phyloP scores from a whole-genome alignment of 306 rosid species.

The Vigna trinervia region DNA sequence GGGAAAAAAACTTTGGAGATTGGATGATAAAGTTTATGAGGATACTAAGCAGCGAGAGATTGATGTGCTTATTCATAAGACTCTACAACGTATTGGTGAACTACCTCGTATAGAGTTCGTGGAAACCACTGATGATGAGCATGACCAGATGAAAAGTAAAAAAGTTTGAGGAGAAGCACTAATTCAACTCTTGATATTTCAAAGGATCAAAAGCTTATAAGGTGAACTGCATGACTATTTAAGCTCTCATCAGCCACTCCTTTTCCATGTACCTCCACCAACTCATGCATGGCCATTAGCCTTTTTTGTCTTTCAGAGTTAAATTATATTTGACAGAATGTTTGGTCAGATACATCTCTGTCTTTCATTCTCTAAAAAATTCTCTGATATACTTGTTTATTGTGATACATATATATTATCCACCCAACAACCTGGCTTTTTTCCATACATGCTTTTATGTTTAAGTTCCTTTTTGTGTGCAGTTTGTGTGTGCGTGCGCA shows the following conservation, averaged over 20 bases:
- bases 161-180: slow-evolving; percentile 63
- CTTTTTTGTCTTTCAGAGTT: background rate
- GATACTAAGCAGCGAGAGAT: slow-evolving; percentile 81
- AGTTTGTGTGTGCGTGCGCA: too few relatives aligned
- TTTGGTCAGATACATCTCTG: background rate
- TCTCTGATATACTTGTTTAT: too few relatives aligned
- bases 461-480: background rate
- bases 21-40: slow-evolving; percentile 84
- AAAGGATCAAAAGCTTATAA: slow-evolving; percentile 39
- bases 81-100: slow-evolving; percentile 65
- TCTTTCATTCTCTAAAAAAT: too few relatives aligned
- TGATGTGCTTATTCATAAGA: slow-evolving; percentile 83
- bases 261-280: background rate
- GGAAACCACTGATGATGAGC: slow-evolving; percentile 60
- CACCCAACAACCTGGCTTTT: background rate
- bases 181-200: slow-evolving; percentile 71
- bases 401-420: background rate
- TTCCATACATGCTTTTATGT: too few relatives aligned
- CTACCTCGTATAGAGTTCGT: slow-evolving; percentile 73
- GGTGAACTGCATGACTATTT: background rate
- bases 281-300: background rate
- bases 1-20: slow-evolving; percentile 86
- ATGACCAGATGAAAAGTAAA: slow-evolving; percentile 62
- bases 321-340: too few relatives aligned
- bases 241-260: background rate